Base-by-base conservation (phyloP, 148 eudicot species). In the Linanthus parryae region DNA sequence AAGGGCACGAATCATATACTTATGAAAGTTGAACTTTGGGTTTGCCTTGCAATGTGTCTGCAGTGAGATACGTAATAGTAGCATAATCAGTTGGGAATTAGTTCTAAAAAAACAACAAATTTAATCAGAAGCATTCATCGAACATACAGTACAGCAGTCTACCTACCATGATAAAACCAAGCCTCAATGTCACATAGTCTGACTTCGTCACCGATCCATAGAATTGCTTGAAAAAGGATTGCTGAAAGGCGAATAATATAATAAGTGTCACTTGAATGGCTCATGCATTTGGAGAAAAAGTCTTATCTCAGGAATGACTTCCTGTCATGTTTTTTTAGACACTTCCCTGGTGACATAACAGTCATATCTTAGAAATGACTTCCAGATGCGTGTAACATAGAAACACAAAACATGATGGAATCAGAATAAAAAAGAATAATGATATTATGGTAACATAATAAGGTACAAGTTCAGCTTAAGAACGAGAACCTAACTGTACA, bases 1-100 rank as follows among this genome's bases (percentile, higher is more conserved):
- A 20, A 88, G 66, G 14, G 89, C 94, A 37, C 94, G 84, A 30
- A 84, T 79, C 96, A 88, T 88, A 72, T 84, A 88, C 67, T 79
- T 84, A 73, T 88, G 89, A 54, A 88, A 88, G 66, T 88, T 81
- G 44, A 88, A 88, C 69, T 79, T 88, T 9, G 65, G 86, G 63
- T 74, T 88, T 56, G 68, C 74, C 67, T 51, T 74, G 84, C 86
- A 84, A 75, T 84, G 97, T 12, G 75, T 72, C 97, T 88, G 39
- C 21, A 49, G 38, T 7, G 52, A 35, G 52, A 14, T 10, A 34
- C 14, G 37, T 20, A 18, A n/a, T 20, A 2, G 15, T 25, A 1
- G 13, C 1, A 24, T 5, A 16, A 39, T 34, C 8, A 43, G 13
- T 15, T n/a, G n/a, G n/a, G n/a, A n/a, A n/a, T n/a, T n/a, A n/a